Base-by-base conservation (phyloP, 2,329 filamentous ascomycete genomes). In the Xylaria sp. region DNA sequence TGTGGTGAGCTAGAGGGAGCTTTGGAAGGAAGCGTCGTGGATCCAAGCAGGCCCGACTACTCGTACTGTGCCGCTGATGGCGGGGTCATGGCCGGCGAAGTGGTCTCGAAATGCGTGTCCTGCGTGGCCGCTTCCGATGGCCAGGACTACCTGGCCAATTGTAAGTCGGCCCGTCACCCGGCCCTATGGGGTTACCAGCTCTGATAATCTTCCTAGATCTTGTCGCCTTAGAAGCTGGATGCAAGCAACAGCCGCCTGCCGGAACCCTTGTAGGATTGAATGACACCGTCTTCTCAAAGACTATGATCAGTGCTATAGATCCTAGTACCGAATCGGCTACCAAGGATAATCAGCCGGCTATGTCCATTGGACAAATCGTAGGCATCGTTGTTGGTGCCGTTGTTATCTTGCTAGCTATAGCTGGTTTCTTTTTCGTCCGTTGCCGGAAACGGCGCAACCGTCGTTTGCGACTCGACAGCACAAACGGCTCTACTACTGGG, bases 201-300 rank as follows among this genome's bases (percentile, higher is more conserved):
- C 55, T 59, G 52, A 65, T 48, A 29, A 45, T 9, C 41, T 2
- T n/a, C 9, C 1, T 34, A 82, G 80, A 77, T 56, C 70, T 84
- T 44, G 66, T 79, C 4, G 80, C 80, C 7, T 71, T 84, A 3
- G 71, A 78, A 59, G 78, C 79, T 2, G 81, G 76, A 42, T 84
- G 81, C 58, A 66, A 71, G 34, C 78, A 83, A 56, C 71, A 74
- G 26, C 79, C 79, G 0, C 54, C 69, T 0, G 55, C 71, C 1
- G 72, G 72, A 1, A 64, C 57, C 2, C 46, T 69, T 24, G 47
- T 81, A 20, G 69, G 71, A 4, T 71, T 81, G 39, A 78, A 75
- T 52, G 74, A 69, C 51, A 78, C 77, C 8, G 69, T 81, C 48
- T 81, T 81, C 58, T 71, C 74, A 22, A 64, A 64, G 4, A 66